Conservation (phyloP, 2,329 filamentous ascomycete genomes). For the Coniella vitis region DNA sequence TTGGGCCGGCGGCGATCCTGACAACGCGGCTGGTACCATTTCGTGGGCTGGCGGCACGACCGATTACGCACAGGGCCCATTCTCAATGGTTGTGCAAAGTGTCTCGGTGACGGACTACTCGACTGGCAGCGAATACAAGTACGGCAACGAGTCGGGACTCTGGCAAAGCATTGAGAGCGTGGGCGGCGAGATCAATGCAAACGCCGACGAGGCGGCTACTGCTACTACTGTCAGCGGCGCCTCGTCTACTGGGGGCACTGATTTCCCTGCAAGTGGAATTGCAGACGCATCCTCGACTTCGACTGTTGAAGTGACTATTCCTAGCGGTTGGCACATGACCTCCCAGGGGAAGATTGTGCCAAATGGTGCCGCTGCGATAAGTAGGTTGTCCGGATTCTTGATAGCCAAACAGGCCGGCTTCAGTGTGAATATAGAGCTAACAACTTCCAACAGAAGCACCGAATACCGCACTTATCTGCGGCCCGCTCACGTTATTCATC, state of each 20-base stretch:
- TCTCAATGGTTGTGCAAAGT: constrained; percentile 74
- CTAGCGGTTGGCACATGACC: constrained; percentile 75
- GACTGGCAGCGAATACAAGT: constrained; percentile 77
- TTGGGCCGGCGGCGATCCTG: constrained; percentile 85
- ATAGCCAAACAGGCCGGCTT: not conserved
- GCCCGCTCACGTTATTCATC: constrained; percentile 38
- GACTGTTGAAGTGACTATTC: constrained; percentile 49
- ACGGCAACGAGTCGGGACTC: constrained; percentile 68
- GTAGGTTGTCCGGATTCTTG: constrained; percentile 17
- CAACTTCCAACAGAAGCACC: constrained; percentile 21
- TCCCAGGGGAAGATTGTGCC: constrained; percentile 73
- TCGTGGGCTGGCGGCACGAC: constrained; percentile 82
- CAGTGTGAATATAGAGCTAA: not conserved
- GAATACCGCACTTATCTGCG: constrained; percentile 44
- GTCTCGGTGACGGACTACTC: constrained; percentile 84
- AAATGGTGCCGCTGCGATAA: constrained; percentile 57
- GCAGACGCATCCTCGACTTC: constrained; percentile 47
- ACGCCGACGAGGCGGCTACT: constrained; percentile 48
- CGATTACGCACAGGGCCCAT: constrained; percentile 78
- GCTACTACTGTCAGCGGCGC: constrained; percentile 54
- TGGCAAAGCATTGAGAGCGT: constrained; percentile 78
- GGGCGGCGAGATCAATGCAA: constrained; percentile 71
- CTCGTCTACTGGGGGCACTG: constrained; percentile 56
- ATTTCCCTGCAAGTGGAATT: constrained; percentile 65
- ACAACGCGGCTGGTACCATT: constrained; percentile 75